Percentiles rank a stretch among this genome's conserved stretches.
Evolutionary conservation across 2,329 filamentous ascomycete genomes (phyloP).

Genomic region (Plectosphaerella plurivora): DNA sequence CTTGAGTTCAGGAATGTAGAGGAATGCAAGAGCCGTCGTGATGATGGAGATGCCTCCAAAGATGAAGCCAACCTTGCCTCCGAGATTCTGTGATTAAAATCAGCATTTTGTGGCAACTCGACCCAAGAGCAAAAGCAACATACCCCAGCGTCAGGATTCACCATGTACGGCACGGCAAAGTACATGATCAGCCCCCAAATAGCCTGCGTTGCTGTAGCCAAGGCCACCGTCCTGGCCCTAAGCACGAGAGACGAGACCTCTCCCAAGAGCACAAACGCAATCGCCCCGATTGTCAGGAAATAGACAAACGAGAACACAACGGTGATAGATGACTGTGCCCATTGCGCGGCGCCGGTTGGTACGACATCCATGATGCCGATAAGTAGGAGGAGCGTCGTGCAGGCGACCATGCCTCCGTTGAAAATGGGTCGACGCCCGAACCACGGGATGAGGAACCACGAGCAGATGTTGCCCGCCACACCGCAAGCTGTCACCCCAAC

Average conservation of each 20-base stretch:
- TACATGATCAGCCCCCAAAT: conserved; percentile 32
- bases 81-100: conserved; percentile 14
- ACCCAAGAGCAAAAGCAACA: neutral
- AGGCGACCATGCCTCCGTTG: conserved; percentile 6
- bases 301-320: conserved; percentile 35
- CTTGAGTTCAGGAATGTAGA: conserved; percentile 30
- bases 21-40: conserved; percentile 13
- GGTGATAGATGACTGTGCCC: conserved; percentile 33
- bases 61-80: conserved; percentile 28
- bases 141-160: conserved; percentile 27
- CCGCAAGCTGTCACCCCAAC: conserved; percentile 33
- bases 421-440: conserved; percentile 10
- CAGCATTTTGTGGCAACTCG: neutral
- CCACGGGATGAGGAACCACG: conserved; percentile 20
- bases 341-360: conserved; percentile 16
- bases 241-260: conserved; percentile 30
- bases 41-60: conserved; percentile 19
- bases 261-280: conserved; percentile 16
- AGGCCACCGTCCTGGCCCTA: conserved; percentile 30
- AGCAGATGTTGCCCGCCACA: conserved; percentile 33
- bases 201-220: conserved; percentile 32
- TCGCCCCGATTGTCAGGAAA: neutral
- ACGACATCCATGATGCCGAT: conserved; percentile 30
- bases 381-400: conserved; percentile 32
- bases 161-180: conserved; percentile 32